Percentiles rank a stretch among this genome's conserved stretches.
These are phyloP conservation scores for Spathaspora hagerdaliae DNA, from an alignment of 805 yeast genomes.

Conservation along the genomic window DNA sequence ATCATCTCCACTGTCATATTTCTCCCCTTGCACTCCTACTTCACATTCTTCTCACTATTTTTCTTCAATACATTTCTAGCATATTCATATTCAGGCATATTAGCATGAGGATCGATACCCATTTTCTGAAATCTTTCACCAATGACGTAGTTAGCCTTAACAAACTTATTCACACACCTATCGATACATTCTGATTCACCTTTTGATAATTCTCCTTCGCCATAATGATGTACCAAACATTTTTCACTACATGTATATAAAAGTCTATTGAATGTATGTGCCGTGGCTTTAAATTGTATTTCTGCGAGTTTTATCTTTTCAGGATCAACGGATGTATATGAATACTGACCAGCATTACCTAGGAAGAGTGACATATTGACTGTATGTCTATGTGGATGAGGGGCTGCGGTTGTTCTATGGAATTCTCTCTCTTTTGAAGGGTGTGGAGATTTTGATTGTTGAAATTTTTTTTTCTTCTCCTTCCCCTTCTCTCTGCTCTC, in stretches of 20 bases:
- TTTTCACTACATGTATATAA: slow-evolving; percentile 62
- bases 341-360: slow-evolving; percentile 40
- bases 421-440: too few species aligned
- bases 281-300: slow-evolving; percentile 65
- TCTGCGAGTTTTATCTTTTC: slow-evolving; percentile 61
- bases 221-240: slow-evolving; percentile 82
- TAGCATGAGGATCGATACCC: slow-evolving; percentile 42
- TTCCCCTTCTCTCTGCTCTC: too few species aligned
- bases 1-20: not conserved
- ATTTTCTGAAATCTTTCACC: slow-evolving; percentile 47
- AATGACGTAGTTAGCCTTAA: slow-evolving; percentile 61
- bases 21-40: not conserved
- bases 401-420: not conserved
- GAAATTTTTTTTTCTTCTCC: not conserved
- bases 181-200: slow-evolving; percentile 84
- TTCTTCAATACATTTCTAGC: not conserved
- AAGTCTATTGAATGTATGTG: slow-evolving; percentile 52
- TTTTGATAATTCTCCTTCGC: slow-evolving; percentile 78
- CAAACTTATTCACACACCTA: slow-evolving; percentile 81
- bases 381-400: not conserved
- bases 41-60: not conserved
- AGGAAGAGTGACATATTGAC: slow-evolving; percentile 62
- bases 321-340: slow-evolving; percentile 49
- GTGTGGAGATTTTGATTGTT: not conserved
- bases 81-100: slow-evolving; percentile 38